These are phyloP conservation scores for Pelagophyceae sp. DNA, from an alignment of 352 stramenopile species.

Conservation along the genomic window DNA sequence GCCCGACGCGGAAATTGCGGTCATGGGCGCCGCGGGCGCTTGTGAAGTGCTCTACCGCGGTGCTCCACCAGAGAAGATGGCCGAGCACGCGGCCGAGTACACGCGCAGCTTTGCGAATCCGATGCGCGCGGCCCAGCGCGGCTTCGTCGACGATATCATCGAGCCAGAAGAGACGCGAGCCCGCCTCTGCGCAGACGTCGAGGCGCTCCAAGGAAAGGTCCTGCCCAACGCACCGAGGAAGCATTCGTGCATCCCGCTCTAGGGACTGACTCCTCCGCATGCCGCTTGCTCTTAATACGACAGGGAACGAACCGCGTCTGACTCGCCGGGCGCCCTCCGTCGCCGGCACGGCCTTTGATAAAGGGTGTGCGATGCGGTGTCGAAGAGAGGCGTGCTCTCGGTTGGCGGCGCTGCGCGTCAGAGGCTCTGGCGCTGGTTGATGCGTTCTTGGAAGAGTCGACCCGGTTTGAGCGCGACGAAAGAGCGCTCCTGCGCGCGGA, in stretches of 20 bases:
- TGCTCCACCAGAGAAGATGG: slow-evolving; percentile 57
- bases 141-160: slow-evolving; percentile 96
- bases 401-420: too few species aligned
- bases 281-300: too few species aligned
- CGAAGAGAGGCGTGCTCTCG: too few species aligned
- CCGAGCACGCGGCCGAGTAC: slow-evolving; percentile 89
- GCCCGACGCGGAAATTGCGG: slow-evolving; percentile 49
- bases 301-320: too few species aligned
- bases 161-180: slow-evolving; percentile 80
- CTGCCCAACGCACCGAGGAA: slow-evolving; percentile 83
- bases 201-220: slow-evolving; percentile 84
- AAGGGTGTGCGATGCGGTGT: too few species aligned
- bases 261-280: too few species aligned
- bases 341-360: too few species aligned
- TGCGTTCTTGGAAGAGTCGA: slow-evolving; percentile 19
- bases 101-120: slow-evolving; percentile 87
- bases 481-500: slow-evolving; percentile 18
- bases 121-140: slow-evolving; percentile 85
- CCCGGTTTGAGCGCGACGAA: slow-evolving; percentile 19
- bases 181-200: slow-evolving; percentile 88
- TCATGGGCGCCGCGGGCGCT: slow-evolving; percentile 87
- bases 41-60: slow-evolving; percentile 96
- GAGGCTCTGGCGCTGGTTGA: slow-evolving; percentile 20
- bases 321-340: too few species aligned
- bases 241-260: slow-evolving; percentile 95